Base-by-base conservation (phyloP, 768 basidiomycete genomes). In the Pleurotus platypus region DNA sequence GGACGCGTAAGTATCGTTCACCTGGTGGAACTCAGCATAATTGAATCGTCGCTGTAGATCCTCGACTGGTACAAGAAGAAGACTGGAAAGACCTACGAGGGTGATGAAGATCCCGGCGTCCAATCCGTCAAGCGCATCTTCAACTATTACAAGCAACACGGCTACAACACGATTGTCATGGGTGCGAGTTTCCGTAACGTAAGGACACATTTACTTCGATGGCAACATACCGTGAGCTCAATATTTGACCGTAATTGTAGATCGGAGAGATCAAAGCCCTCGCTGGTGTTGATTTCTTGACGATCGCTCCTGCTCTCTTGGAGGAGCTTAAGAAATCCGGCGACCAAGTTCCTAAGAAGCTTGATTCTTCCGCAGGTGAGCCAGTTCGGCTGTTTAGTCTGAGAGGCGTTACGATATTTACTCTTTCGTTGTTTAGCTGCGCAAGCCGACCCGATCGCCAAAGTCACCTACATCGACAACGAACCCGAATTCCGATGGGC, bases 91-190 rank as follows among this genome's bases (percentile, higher is more conserved):
- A 81, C 78, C 68, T 98, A 94, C 80, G 84, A 86, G 63, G 94
- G 92, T 50, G 93, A 92, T 62, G 84, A 87, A 46, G 96, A 98
- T 78, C 96, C 96, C 9, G 96, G 97, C 79, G 97, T 99, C 65
- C 73, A 86, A 72, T 94, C 92, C 42, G 97, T 99, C 61, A 89
- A 92, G 80, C 90, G 83, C 76, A 99, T 99, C 79, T 99, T 89
- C 86, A 92, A 96, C 81, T 98, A 94, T 75, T 99, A 99, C 86
- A 98, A 98, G 83, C 94, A 97, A 71, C 85, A 98, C 76, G 82
- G 84, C 59, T 98, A 99, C 85, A 92, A 94, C 68, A 99, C 97
- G 65, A 98, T 99, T 75, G 96, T 98, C 72, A 98, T 98, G 97
- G 97, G 96, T 70, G 97, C 97, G 58, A 96, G 94, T 30, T 98